Conservation (phyloP, 768 basidiomycete species). For the Leccinum disarticulatum region DNA sequence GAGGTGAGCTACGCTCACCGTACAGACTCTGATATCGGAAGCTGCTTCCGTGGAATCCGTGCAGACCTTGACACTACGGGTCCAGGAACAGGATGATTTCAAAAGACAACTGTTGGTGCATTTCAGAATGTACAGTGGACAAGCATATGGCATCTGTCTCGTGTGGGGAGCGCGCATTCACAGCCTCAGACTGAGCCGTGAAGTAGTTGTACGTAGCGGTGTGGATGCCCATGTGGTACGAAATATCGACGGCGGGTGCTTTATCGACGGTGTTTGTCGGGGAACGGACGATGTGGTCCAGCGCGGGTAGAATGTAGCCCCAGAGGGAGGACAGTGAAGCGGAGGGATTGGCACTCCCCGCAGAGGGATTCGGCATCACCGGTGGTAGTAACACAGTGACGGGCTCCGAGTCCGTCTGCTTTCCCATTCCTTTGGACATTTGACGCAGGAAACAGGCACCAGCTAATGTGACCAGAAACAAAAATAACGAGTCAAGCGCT, state of each 20-base stretch:
- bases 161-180: conserved; percentile 25
- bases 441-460: not conserved
- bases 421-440: conserved; percentile 36
- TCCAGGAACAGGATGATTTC: not conserved
- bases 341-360: conserved; percentile 71
- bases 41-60: too few relatives aligned
- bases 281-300: conserved; percentile 76
- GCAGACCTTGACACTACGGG: too few relatives aligned
- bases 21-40: too few relatives aligned
- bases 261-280: conserved; percentile 58
- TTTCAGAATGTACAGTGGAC: too few relatives aligned
- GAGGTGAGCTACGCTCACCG: too few relatives aligned
- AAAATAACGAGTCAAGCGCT: conserved; percentile 6
- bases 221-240: conserved; percentile 74
- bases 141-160: conserved; percentile 3
- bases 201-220: conserved; percentile 85
- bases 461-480: not conserved
- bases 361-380: conserved; percentile 49
- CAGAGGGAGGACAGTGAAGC: conserved; percentile 71
- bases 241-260: conserved; percentile 69
- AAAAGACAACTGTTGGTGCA: too few relatives aligned
- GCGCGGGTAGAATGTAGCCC: conserved; percentile 72
- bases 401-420: conserved; percentile 18
- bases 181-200: conserved; percentile 54
- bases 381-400: conserved; percentile 30